phyloP scores from a whole-genome alignment of 2,329 filamentous ascomycete species.

The Xylaria sp. region DNA sequence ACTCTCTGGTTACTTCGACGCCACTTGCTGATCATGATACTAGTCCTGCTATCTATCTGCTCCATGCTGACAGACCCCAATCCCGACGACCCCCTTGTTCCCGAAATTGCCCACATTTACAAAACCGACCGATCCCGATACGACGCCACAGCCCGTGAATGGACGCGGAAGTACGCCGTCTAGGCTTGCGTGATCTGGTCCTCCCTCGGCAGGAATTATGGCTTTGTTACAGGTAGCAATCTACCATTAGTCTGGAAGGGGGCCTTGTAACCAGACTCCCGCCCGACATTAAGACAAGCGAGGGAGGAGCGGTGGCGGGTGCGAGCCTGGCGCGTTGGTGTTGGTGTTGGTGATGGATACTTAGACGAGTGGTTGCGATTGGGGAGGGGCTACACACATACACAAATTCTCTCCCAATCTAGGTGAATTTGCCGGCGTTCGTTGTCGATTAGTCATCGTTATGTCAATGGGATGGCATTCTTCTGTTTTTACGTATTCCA shows the following conservation, averaged over 20 bases:
- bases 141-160: constrained; percentile 95
- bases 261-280: background rate
- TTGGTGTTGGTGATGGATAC: constrained; percentile 14
- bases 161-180: constrained; percentile 99
- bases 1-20: background rate
- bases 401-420: constrained; percentile 42
- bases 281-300: background rate
- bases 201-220: constrained; percentile 1
- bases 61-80: constrained; percentile 99
- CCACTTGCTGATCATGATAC: background rate
- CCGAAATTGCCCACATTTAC: constrained; percentile 99
- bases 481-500: constrained; percentile 8
- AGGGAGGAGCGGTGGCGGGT: background rate
- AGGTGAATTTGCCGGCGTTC: constrained; percentile 44
- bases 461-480: constrained; percentile 36
- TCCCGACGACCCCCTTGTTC: constrained; percentile 97
- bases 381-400: constrained; percentile 37
- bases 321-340: constrained; percentile 7
- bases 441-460: constrained; percentile 44
- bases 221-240: background rate
- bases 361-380: constrained; percentile 40
- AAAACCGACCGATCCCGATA: constrained; percentile 97
- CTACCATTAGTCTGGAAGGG: background rate
- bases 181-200: constrained; percentile 55
- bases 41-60: constrained; percentile 97